Evolutionary conservation across 345 rosid species (phyloP).

Genomic region (Arabidopsis thaliana): DNA sequence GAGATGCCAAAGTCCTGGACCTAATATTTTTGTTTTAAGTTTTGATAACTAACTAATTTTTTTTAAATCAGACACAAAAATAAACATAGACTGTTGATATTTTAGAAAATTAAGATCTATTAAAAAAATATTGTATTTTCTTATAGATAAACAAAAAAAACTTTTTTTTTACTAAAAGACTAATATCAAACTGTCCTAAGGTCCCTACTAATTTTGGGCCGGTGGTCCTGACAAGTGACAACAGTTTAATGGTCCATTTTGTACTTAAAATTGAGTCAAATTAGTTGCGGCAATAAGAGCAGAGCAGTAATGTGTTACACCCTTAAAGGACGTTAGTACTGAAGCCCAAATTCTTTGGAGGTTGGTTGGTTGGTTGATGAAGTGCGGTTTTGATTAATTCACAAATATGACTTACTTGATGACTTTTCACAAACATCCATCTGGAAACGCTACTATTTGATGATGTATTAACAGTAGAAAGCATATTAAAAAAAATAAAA

Average conservation of each 20-base stretch:
- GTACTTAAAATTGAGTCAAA: not conserved
- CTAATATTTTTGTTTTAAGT: too few relatives aligned
- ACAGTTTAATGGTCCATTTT: not conserved
- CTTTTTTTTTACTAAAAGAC: not conserved
- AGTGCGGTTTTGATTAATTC: not conserved
- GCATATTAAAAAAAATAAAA: not conserved
- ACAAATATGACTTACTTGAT: not conserved
- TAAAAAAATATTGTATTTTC: too few relatives aligned
- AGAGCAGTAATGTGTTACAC: not conserved
- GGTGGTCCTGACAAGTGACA: slow-evolving; percentile 7
- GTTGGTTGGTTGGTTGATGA: too few relatives aligned
- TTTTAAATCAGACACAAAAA: too few relatives aligned
- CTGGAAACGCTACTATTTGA: not conserved
- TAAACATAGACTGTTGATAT: too few relatives aligned
- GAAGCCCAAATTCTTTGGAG: not conserved
- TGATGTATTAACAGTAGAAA: not conserved
- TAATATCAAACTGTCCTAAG: not conserved
- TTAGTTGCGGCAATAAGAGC: not conserved
- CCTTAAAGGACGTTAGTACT: not conserved
- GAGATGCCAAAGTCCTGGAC: too few relatives aligned
- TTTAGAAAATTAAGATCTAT: too few relatives aligned
- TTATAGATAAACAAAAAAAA: too few relatives aligned
- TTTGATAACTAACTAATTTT: too few relatives aligned
- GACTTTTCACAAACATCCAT: not conserved
- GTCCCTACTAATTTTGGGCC: not conserved